Percentiles rank a stretch among this genome's conserved stretches.
phyloP scores from a whole-genome alignment of 2,329 filamentous ascomycete genomes.

The Ophiostoma piceae region DNA sequence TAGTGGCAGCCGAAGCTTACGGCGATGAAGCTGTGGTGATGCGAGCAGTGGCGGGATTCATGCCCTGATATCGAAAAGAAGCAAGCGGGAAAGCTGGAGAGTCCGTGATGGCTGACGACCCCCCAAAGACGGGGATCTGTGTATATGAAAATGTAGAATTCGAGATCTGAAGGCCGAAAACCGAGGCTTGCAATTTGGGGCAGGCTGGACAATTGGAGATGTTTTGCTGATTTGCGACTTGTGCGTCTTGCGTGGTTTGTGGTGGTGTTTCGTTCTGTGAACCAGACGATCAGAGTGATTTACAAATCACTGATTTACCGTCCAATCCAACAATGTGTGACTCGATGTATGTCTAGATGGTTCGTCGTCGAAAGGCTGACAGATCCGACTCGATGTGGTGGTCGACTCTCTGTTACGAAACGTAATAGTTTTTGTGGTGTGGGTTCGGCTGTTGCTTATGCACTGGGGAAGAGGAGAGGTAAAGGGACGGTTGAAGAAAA shows the following conservation, averaged over 20 bases:
- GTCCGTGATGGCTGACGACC: conserved; percentile 11
- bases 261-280: background rate
- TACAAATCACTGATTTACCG: background rate
- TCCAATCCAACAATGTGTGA: conserved; percentile 1
- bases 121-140: background rate
- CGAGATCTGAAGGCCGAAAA: background rate
- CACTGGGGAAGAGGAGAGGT: conserved; percentile 8
- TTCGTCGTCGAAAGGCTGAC: conserved; percentile 1
- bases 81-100: conserved; percentile 5
- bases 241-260: background rate
- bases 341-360: conserved; percentile 5
- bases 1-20: conserved; percentile 24
- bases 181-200: background rate
- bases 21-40: background rate
- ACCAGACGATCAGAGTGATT: background rate
- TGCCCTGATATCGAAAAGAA: background rate
- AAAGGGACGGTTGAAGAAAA: background rate
- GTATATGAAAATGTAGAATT: background rate
- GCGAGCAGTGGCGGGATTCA: background rate
- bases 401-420: background rate
- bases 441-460: background rate
- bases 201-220: background rate
- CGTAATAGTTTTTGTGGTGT: conserved; percentile 13
- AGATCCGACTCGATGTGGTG: conserved; percentile 1
- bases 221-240: background rate